These are phyloP conservation scores for Citrus mangshanensis DNA, from an alignment of 345 rosid genomes.

Conservation along the genomic window DNA sequence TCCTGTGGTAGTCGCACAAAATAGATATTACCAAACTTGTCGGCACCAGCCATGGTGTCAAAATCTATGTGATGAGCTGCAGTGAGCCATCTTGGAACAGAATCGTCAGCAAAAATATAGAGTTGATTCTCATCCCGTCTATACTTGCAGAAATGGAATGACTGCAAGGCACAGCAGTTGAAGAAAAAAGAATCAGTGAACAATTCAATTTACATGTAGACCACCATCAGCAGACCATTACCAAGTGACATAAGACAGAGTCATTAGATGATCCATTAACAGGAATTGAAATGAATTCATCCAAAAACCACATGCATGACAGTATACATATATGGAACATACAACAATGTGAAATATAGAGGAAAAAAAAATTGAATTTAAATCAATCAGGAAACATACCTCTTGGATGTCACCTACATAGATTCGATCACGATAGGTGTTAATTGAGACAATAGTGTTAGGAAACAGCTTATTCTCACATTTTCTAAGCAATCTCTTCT, in stretches of 20 bases:
- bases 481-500: constrained; percentile 84
- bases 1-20: constrained; percentile 90
- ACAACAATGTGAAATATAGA: neutral
- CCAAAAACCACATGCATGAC: neutral
- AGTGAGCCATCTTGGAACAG: constrained; percentile 96
- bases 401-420: constrained; percentile 96
- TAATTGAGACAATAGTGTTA: constrained; percentile 68
- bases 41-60: constrained; percentile 96
- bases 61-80: constrained; percentile 86
- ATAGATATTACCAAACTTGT: constrained; percentile 89
- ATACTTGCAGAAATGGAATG: constrained; percentile 98
- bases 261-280: neutral
- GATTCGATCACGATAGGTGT: constrained; percentile 91
- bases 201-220: neutral
- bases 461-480: constrained; percentile 97
- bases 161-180: constrained; percentile 44
- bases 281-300: neutral
- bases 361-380: neutral
- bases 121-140: constrained; percentile 97
- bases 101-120: constrained; percentile 92
- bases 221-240: neutral
- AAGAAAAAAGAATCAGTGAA: neutral
- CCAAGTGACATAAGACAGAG: neutral
- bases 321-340: neutral
- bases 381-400: constrained; percentile 37